Conservation (phyloP, 352 stramenopile genomes). For the Phytophthora palmivora region DNA sequence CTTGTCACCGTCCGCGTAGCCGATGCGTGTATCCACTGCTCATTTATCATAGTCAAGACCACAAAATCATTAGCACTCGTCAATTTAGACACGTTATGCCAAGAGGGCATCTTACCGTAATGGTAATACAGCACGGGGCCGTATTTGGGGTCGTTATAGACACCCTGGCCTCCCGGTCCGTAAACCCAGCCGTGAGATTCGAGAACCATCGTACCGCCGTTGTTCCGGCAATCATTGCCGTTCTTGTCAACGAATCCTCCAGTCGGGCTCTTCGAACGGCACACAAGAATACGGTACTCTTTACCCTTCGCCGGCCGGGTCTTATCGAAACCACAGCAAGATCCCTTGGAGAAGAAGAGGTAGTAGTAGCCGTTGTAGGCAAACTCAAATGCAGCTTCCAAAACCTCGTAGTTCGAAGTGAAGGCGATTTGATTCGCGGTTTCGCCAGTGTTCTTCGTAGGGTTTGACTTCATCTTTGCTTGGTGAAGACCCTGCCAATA, state of each 20-base stretch:
- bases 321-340: constrained; percentile 46
- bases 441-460: constrained; percentile 22
- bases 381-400: too few species aligned
- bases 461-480: constrained; percentile 39
- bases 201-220: constrained; percentile 51
- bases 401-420: constrained; percentile 42
- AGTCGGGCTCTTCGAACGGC: constrained; percentile 44
- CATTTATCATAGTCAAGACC: background rate
- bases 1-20: constrained; percentile 59
- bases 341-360: constrained; percentile 51
- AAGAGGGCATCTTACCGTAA: constrained; percentile 40
- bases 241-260: constrained; percentile 48
- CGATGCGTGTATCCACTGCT: constrained; percentile 52
- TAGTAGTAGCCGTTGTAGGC: constrained; percentile 50
- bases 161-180: constrained; percentile 52
- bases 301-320: constrained; percentile 42
- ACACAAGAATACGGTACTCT: constrained; percentile 57
- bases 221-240: constrained; percentile 41
- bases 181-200: constrained; percentile 53
- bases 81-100: background rate
- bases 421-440: constrained; percentile 36
- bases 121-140: constrained; percentile 64
- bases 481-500: too few species aligned
- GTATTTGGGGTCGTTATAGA: constrained; percentile 52
- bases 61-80: constrained; percentile 7